A percentile compares a stretch with the other conserved stretches of the same genome.
Evolutionary conservation across 352 stramenopile genomes (phyloP).

Genomic region (Phytophthora kernoviae): DNA sequence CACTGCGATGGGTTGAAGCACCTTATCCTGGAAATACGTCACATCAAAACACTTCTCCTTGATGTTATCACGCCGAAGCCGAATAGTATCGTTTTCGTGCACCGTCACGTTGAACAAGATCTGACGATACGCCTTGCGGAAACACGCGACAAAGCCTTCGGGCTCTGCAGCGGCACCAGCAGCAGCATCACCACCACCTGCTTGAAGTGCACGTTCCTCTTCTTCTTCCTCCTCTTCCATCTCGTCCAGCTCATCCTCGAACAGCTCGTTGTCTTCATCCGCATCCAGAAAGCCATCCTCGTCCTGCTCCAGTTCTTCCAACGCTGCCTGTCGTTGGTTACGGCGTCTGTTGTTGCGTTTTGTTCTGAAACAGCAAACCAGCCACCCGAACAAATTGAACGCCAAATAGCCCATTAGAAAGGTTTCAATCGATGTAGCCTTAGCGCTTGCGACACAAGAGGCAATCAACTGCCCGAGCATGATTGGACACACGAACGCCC

Average conservation of each 20-base stretch:
- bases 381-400: slow-evolving; percentile 74
- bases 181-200: slow-evolving; percentile 10
- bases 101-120: slow-evolving; percentile 73
- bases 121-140: slow-evolving; percentile 74
- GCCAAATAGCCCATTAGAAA: slow-evolving; percentile 81
- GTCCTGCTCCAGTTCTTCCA: slow-evolving; percentile 41
- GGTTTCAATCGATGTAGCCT: slow-evolving; percentile 58
- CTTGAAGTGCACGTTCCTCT: slow-evolving; percentile 16
- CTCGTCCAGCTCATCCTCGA: slow-evolving; percentile 44
- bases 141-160: slow-evolving; percentile 50
- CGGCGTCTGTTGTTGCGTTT: slow-evolving; percentile 51
- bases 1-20: slow-evolving; percentile 59
- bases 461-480: slow-evolving; percentile 71
- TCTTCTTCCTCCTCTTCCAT: slow-evolving; percentile 42
- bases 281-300: slow-evolving; percentile 41
- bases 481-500: slow-evolving; percentile 71
- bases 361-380: slow-evolving; percentile 74
- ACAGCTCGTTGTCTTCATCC: slow-evolving; percentile 41
- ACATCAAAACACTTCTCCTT: slow-evolving; percentile 76
- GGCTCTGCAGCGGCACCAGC: slow-evolving; percentile 22
- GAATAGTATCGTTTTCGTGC: slow-evolving; percentile 71
- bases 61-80: slow-evolving; percentile 64
- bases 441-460: slow-evolving; percentile 49
- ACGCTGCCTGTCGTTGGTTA: slow-evolving; percentile 36
- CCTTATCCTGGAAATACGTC: slow-evolving; percentile 58